phyloP scores from a whole-genome alignment of 2,329 filamentous ascomycete genomes.

The Hirsutella rhossiliensis region DNA sequence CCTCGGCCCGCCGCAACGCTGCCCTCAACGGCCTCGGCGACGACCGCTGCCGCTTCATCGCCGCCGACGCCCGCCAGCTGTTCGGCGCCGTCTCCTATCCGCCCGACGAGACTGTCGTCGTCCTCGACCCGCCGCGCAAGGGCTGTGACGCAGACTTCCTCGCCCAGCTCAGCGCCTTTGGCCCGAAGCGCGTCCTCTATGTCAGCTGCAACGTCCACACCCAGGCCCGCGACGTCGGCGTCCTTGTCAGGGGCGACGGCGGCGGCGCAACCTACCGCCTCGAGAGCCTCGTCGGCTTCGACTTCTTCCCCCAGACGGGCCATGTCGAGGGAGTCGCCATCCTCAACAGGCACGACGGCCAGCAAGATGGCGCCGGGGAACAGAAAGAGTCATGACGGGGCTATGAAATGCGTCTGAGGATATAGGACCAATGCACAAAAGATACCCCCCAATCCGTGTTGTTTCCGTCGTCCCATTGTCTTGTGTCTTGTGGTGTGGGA shows the following conservation, averaged over 20 bases:
- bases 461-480: background rate
- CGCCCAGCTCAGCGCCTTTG: conserved; percentile 65
- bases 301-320: conserved; percentile 87
- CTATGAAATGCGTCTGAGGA: background rate
- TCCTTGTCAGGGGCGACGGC: conserved; percentile 60
- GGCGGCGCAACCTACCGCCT: conserved; percentile 58
- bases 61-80: conserved; percentile 73
- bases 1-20: conserved; percentile 69
- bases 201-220: conserved; percentile 98
- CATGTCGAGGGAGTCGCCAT: conserved; percentile 60
- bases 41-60: conserved; percentile 69
- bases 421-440: background rate
- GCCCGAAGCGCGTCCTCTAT: conserved; percentile 73
- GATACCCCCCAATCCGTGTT: background rate
- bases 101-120: conserved; percentile 75
- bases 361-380: background rate
- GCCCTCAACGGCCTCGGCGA: conserved; percentile 56
- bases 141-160: conserved; percentile 84
- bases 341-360: conserved; percentile 41
- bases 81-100: conserved; percentile 67
- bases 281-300: conserved; percentile 84
- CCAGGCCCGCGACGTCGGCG: conserved; percentile 84
- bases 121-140: conserved; percentile 93
- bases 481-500: background rate
- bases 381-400: background rate